phyloP scores from a whole-genome alignment of 106 monocot genomes.

The Triglochin maritima region DNA sequence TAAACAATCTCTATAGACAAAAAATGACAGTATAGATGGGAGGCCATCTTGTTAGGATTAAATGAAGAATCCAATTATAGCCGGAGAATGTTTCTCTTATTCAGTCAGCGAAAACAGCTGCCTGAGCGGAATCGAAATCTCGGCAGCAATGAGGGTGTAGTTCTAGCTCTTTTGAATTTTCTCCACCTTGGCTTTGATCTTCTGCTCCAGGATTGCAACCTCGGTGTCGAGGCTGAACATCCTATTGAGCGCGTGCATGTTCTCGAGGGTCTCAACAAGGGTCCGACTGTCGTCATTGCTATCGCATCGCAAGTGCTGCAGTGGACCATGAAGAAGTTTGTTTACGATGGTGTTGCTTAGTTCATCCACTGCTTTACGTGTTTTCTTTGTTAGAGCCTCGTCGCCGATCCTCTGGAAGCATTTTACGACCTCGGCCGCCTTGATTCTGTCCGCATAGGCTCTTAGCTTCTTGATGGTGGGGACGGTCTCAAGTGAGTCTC shows the following conservation, averaged over 20 bases:
- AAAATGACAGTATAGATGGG: too few species aligned
- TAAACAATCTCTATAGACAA: too few species aligned
- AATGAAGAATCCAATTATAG: too few species aligned
- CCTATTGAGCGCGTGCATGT: slow-evolving; percentile 93
- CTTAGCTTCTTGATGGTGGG: slow-evolving; percentile 96
- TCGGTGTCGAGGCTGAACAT: slow-evolving; percentile 91
- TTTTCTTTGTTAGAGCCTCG: slow-evolving; percentile 60
- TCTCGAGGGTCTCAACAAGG: slow-evolving; percentile 87
- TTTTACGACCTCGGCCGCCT: slow-evolving; percentile 59
- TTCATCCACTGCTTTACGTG: slow-evolving; percentile 71
- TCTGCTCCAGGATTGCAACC: slow-evolving; percentile 75
- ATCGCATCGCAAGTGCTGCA: slow-evolving; percentile 96
- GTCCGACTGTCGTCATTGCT: slow-evolving; percentile 68
- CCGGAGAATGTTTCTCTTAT: too few species aligned
- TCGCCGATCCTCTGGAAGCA: slow-evolving; percentile 80
- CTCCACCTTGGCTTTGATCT: slow-evolving; percentile 89
- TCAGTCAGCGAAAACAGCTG: too few species aligned
- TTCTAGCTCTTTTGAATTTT: slow-evolving; percentile 36
- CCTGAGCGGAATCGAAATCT: too few species aligned
- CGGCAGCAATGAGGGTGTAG: background rate
- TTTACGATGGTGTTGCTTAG: slow-evolving; percentile 75
- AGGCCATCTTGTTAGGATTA: too few species aligned
- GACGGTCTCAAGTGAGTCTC: slow-evolving; percentile 94
- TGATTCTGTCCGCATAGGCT: slow-evolving; percentile 76
- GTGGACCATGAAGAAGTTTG: slow-evolving; percentile 85